Percentiles rank a stretch among this genome's conserved stretches.
Conservation (phyloP, 805 yeast species). For the Kurtzmaniella cleridarum region DNA sequence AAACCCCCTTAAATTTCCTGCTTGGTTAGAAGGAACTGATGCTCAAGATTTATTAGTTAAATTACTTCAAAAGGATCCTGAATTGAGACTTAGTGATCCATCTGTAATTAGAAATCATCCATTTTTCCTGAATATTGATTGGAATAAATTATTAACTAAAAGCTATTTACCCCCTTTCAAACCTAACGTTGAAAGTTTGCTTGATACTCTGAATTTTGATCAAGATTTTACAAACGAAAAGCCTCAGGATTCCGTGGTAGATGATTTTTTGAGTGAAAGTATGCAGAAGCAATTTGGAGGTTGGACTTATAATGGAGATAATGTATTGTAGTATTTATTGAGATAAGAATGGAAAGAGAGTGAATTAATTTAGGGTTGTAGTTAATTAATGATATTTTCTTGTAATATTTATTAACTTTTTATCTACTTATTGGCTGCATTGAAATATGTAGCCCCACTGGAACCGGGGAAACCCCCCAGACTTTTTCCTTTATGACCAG, state of each 20-base stretch:
- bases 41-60: constrained; percentile 77
- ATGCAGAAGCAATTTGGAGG: constrained; percentile 99
- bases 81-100: constrained; percentile 74
- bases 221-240: constrained; percentile 86
- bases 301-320: constrained; percentile 88
- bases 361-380: no score
- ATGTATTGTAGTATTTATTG: constrained; percentile 13
- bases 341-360: no score
- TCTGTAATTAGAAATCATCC: constrained; percentile 77
- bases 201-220: constrained; percentile 92
- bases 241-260: constrained; percentile 94
- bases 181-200: constrained; percentile 79
- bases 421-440: constrained; percentile 25
- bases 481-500: constrained; percentile 17
- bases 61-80: constrained; percentile 80
- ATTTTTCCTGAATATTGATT: constrained; percentile 85
- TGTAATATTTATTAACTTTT: neutral
- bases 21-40: constrained; percentile 70
- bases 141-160: constrained; percentile 77
- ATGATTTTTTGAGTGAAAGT: constrained; percentile 83
- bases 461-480: constrained; percentile 37
- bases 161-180: constrained; percentile 94
- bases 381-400: no score
- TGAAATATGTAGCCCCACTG: constrained; percentile 29
- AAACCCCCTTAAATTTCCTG: constrained; percentile 86